phyloP scores from a whole-genome alignment of 2,329 filamentous ascomycete species.

The Phaeosphaeriaceae sp. region DNA sequence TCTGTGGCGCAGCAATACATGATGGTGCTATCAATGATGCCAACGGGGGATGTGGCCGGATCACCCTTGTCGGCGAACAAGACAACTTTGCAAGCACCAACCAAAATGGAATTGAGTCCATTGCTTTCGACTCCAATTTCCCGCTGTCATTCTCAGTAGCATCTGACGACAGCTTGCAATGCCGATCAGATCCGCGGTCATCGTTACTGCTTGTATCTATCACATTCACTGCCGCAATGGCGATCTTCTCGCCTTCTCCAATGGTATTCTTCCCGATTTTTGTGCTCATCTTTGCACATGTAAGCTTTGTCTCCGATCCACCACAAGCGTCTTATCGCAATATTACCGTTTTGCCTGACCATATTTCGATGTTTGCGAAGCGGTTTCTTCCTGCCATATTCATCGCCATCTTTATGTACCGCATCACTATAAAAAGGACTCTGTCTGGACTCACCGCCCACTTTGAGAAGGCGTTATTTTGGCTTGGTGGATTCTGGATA shows the following conservation, averaged over 20 bases:
- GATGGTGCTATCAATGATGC: conserved; percentile 73
- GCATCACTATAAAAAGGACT: conserved; percentile 77
- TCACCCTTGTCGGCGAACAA: conserved; percentile 72
- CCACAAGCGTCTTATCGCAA: conserved; percentile 66
- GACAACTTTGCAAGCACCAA: conserved; percentile 67
- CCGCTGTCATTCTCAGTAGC: conserved; percentile 85
- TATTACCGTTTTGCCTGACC: conserved; percentile 56
- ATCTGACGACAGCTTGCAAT: conserved; percentile 65
- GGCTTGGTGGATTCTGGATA: conserved; percentile 88
- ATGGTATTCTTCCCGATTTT: conserved; percentile 83
- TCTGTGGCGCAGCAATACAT: conserved; percentile 86
- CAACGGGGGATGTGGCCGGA: conserved; percentile 80
- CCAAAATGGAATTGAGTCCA: conserved; percentile 74
- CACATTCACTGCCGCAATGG: conserved; percentile 73
- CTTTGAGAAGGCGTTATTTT: conserved; percentile 85
- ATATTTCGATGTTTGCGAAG: conserved; percentile 67
- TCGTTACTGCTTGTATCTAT: conserved; percentile 77
- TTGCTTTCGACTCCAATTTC: conserved; percentile 84
- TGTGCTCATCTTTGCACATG: conserved; percentile 81
- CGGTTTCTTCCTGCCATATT: conserved; percentile 87
- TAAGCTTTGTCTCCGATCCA: conserved; percentile 85
- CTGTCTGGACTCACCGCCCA: conserved; percentile 77
- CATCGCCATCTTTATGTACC: conserved; percentile 82
- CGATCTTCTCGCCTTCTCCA: conserved; percentile 78
- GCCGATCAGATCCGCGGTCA: conserved; percentile 76